phyloP scores from a whole-genome alignment of 2,329 filamentous ascomycete species.

The Botrytis byssoidea region DNA sequence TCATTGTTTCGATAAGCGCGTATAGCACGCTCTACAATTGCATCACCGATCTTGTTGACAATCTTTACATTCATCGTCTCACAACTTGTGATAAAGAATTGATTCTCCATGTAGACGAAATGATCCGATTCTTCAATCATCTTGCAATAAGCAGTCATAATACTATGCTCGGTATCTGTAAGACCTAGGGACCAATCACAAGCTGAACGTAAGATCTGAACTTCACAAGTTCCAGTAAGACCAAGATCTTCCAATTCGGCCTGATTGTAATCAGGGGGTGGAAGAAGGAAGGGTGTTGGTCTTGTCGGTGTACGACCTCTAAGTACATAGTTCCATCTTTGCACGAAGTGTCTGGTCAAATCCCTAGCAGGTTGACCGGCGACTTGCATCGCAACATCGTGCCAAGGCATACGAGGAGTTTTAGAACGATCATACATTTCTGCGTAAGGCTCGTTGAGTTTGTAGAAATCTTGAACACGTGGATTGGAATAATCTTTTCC shows the following conservation, averaged over 20 bases:
- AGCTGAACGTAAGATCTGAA: constrained; percentile 91
- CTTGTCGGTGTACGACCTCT: constrained; percentile 90
- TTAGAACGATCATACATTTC: constrained; percentile 96
- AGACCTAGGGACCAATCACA: constrained; percentile 90
- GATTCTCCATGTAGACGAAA: constrained; percentile 98
- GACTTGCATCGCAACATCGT: constrained; percentile 96
- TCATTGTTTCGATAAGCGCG: constrained; percentile 80
- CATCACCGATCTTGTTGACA: constrained; percentile 90
- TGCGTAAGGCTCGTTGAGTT: constrained; percentile 89
- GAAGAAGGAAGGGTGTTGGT: constrained; percentile 88
- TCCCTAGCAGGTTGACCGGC: constrained; percentile 94
- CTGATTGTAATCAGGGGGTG: constrained; percentile 85
- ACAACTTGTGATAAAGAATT: constrained; percentile 95
- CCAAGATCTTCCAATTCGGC: constrained; percentile 85
- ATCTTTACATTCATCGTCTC: constrained; percentile 85
- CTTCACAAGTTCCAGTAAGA: constrained; percentile 89
- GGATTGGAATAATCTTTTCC: constrained; percentile 99
- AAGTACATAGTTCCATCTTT: constrained; percentile 96
- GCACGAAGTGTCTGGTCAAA: constrained; percentile 91
- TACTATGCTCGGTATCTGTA: constrained; percentile 85
- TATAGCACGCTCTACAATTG: constrained; percentile 86
- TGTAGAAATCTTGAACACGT: constrained; percentile 90
- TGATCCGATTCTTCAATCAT: constrained; percentile 94
- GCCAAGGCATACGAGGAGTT: constrained; percentile 95
- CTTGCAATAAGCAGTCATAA: constrained; percentile 92